Evolutionary conservation across 2,329 filamentous ascomycete species (phyloP).

Genomic region (Epichloe scottii): DNA sequence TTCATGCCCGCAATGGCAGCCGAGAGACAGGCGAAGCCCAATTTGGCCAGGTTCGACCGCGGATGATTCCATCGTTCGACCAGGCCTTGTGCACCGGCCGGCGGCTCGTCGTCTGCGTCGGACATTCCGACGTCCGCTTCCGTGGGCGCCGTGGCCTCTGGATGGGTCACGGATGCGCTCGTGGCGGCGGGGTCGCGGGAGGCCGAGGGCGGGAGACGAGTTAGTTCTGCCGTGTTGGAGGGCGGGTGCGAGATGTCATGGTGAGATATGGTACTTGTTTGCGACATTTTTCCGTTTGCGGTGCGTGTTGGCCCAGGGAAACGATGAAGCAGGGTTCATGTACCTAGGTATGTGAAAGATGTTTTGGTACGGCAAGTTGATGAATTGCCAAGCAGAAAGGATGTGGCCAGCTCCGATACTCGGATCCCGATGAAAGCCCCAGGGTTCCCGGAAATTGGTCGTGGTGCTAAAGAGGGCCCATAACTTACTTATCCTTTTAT

Average conservation of each 20-base stretch:
- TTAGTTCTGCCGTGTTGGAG: not conserved
- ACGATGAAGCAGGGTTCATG: too few relatives aligned
- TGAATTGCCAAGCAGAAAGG: too few relatives aligned
- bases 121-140: not conserved
- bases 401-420: too few relatives aligned
- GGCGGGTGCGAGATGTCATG: not conserved
- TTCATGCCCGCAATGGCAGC: conserved; percentile 51
- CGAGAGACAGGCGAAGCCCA: conserved; percentile 38
- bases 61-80: conserved; percentile 26
- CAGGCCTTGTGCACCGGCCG: conserved; percentile 13
- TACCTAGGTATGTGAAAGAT: too few relatives aligned
- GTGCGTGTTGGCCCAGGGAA: not conserved
- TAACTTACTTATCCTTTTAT: too few relatives aligned
- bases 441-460: too few relatives aligned
- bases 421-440: too few relatives aligned
- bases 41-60: conserved; percentile 17
- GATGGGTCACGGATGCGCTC: too few relatives aligned
- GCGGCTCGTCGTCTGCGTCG: conserved; percentile 10
- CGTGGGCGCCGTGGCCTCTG: not conserved
- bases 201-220: not conserved
- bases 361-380: too few relatives aligned
- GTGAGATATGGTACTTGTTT: not conserved
- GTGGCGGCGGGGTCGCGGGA: not conserved
- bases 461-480: too few relatives aligned
- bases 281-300: not conserved